These are phyloP conservation scores for Penicillium simplicissimum DNA, from an alignment of 495 filamentous ascomycete species.

Conservation along the genomic window DNA sequence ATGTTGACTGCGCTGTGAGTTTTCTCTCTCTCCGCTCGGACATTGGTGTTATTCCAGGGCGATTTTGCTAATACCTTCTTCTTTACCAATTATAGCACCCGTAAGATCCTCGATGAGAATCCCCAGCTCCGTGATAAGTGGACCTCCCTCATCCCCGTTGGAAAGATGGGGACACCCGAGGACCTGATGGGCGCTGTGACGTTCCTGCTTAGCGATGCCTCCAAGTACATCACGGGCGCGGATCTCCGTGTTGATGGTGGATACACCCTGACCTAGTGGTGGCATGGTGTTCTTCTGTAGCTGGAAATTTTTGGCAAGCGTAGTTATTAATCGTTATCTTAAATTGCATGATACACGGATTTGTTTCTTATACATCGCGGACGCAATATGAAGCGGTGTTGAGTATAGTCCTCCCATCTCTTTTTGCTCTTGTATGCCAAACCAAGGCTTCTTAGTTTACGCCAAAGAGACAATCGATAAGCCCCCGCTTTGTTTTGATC, in stretches of 20 bases:
- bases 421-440: neutral
- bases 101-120: slow-evolving; percentile 92
- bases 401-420: neutral
- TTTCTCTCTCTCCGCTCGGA: slow-evolving; percentile 45
- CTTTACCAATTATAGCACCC: slow-evolving; percentile 58
- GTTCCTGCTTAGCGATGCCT: slow-evolving; percentile 85
- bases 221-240: slow-evolving; percentile 83
- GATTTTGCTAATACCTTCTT: slow-evolving; percentile 14
- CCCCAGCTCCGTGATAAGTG: slow-evolving; percentile 83
- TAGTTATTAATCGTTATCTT: neutral
- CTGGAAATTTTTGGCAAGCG: neutral
- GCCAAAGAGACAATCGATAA: neutral
- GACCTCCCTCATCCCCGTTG: slow-evolving; percentile 87
- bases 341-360: slow-evolving; percentile 8
- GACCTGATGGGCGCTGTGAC: slow-evolving; percentile 93
- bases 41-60: neutral
- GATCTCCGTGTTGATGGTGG: slow-evolving; percentile 90
- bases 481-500: neutral
- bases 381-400: slow-evolving; percentile 9
- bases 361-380: neutral
- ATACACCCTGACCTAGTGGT: slow-evolving; percentile 75
- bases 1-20: slow-evolving; percentile 85
- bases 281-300: neutral
- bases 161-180: slow-evolving; percentile 87
- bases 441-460: neutral